These are phyloP conservation scores for Plectranthus barbatus DNA, from an alignment of 257 asterid species.

Conservation along the genomic window DNA sequence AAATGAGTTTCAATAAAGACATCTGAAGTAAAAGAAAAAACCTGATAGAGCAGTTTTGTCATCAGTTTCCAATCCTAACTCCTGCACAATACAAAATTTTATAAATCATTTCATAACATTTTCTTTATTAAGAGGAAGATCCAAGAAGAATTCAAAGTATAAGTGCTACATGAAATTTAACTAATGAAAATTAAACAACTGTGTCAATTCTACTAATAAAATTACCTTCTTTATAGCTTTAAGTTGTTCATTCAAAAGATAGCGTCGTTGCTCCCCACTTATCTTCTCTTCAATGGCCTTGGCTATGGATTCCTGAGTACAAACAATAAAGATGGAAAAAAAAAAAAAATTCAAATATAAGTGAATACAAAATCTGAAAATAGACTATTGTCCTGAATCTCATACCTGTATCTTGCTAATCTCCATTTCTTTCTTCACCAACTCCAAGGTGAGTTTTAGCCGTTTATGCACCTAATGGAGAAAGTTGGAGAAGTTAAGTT, in stretches of 20 bases:
- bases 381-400: background rate
- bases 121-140: constrained; percentile 4
- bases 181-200: background rate
- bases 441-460: constrained; percentile 71
- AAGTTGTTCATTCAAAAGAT: constrained; percentile 85
- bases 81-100: constrained; percentile 39
- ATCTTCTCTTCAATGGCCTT: constrained; percentile 98
- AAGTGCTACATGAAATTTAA: background rate
- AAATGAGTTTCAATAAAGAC: background rate
- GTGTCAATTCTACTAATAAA: background rate
- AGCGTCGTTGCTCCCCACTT: constrained; percentile 97
- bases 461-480: constrained; percentile 70
- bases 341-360: background rate
- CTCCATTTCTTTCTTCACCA: constrained; percentile 99
- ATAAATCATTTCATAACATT: constrained; percentile 13
- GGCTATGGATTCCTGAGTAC: constrained; percentile 81
- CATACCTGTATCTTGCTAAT: constrained; percentile 90
- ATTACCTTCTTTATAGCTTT: constrained; percentile 95
- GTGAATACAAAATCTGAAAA: background rate
- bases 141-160: constrained; percentile 6
- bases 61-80: constrained; percentile 94
- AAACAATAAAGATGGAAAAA: constrained; percentile 14
- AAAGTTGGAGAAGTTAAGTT: constrained; percentile 8
- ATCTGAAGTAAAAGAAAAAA: constrained; percentile 8
- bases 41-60: constrained; percentile 98